Conservation (phyloP, 441 rosid genomes). For the Erodium chrysanthum region DNA sequence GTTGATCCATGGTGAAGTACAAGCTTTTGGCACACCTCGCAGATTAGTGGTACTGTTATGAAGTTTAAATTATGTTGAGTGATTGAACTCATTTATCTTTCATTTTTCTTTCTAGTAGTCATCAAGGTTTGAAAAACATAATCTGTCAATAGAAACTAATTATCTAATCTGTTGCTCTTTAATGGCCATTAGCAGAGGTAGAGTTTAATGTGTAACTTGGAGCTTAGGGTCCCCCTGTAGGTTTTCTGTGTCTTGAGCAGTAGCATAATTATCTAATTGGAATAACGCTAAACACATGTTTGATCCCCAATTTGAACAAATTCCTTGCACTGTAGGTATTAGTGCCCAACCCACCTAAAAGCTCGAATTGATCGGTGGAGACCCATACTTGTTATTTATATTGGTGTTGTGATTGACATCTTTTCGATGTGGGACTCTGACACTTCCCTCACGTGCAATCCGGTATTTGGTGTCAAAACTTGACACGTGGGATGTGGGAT, state of each 20-base stretch:
- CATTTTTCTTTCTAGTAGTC: not conserved
- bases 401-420: too few species aligned
- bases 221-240: not conserved
- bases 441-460: too few species aligned
- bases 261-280: not conserved
- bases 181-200: not conserved
- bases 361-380: too few species aligned
- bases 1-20: constrained; percentile 56
- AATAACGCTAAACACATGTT: not conserved
- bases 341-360: too few species aligned
- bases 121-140: not conserved
- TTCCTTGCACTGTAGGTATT: not conserved
- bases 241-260: not conserved
- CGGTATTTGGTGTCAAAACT: too few species aligned
- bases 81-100: constrained; percentile 9
- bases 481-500: too few species aligned
- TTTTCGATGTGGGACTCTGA: too few species aligned
- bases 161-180: not conserved
- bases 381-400: too few species aligned
- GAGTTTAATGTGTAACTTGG: not conserved
- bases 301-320: not conserved
- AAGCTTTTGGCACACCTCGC: constrained; percentile 86
- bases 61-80: constrained; percentile 20
- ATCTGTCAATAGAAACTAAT: not conserved
- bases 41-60: constrained; percentile 67